A percentile compares a stretch with the other conserved stretches of the same genome.
Evolutionary conservation across 805 yeast species (phyloP).

Genomic region (Metschnikowia cubensis): DNA sequence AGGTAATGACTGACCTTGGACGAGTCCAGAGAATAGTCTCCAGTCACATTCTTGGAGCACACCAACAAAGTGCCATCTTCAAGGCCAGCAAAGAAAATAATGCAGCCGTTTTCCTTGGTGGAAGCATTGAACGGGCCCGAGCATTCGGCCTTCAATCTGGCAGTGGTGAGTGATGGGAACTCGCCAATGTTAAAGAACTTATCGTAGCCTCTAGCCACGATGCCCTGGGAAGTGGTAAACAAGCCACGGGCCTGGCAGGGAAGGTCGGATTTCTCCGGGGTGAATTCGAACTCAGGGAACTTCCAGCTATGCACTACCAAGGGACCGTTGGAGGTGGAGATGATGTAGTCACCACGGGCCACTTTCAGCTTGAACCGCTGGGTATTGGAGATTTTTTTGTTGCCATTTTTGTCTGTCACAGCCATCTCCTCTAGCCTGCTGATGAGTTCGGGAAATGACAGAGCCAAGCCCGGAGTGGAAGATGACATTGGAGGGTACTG

Average conservation of each 20-base stretch:
- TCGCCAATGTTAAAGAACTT: slow-evolving; percentile 88
- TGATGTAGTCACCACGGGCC: slow-evolving; percentile 15
- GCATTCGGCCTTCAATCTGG: slow-evolving; percentile 28
- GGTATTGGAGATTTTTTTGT: neutral
- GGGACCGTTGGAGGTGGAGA: slow-evolving; percentile 10
- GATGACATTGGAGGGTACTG: neutral
- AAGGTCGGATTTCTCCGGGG: slow-evolving; percentile 46
- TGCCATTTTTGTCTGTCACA: slow-evolving; percentile 2
- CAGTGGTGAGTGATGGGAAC: slow-evolving; percentile 11
- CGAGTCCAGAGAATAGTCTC: slow-evolving; percentile 32
- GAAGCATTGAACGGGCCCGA: slow-evolving; percentile 78
- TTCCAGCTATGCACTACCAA: slow-evolving; percentile 52
- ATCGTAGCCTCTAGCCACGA: slow-evolving; percentile 85
- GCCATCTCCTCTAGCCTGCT: slow-evolving; percentile 17
- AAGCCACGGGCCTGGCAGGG: slow-evolving; percentile 84
- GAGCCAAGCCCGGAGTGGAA: neutral
- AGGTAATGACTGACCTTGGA: slow-evolving; percentile 61
- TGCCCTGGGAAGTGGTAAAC: slow-evolving; percentile 50
- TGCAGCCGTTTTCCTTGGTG: slow-evolving; percentile 91
- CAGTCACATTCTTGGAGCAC: slow-evolving; percentile 89
- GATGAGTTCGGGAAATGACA: slow-evolving; percentile 19
- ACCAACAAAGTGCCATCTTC: slow-evolving; percentile 74
- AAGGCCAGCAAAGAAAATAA: slow-evolving; percentile 75
- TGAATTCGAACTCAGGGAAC: slow-evolving; percentile 88
- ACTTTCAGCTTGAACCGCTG: slow-evolving; percentile 8